Evolutionary conservation across 768 basidiomycete genomes (phyloP).

Genomic region (Leccinum sublutescens): DNA sequence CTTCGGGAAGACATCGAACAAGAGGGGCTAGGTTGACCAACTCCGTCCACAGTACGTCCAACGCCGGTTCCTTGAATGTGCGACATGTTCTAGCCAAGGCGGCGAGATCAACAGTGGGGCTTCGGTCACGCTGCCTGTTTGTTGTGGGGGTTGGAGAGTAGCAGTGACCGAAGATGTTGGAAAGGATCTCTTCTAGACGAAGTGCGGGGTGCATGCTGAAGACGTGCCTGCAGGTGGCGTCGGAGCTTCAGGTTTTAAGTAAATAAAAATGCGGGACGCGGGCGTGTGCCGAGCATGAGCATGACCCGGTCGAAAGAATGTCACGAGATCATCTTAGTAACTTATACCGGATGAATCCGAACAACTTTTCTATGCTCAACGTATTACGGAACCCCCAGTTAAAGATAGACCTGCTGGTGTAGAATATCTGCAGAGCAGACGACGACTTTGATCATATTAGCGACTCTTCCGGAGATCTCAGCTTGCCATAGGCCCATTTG

Average conservation of each 20-base stretch:
- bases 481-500: too few relatives aligned
- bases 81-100: slow-evolving; percentile 17
- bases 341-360: neutral
- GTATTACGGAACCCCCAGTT: too few relatives aligned
- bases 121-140: neutral
- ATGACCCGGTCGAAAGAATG: neutral
- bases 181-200: slow-evolving; percentile 9
- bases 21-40: slow-evolving; percentile 12
- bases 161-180: slow-evolving; percentile 15
- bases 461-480: too few relatives aligned
- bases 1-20: slow-evolving; percentile 11
- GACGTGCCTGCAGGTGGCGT: neutral
- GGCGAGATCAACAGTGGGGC: slow-evolving; percentile 8
- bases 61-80: slow-evolving; percentile 19
- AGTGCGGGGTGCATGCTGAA: slow-evolving; percentile 6
- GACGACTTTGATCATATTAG: too few relatives aligned
- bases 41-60: slow-evolving; percentile 19
- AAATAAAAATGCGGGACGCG: neutral
- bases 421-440: too few relatives aligned
- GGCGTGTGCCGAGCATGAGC: neutral
- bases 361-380: too few relatives aligned
- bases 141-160: neutral
- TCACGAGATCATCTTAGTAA: neutral
- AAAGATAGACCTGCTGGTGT: too few relatives aligned
- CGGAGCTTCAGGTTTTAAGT: neutral